These are phyloP conservation scores for Boletus insuetus DNA, from an alignment of 768 basidiomycete genomes.

Conservation along the genomic window DNA sequence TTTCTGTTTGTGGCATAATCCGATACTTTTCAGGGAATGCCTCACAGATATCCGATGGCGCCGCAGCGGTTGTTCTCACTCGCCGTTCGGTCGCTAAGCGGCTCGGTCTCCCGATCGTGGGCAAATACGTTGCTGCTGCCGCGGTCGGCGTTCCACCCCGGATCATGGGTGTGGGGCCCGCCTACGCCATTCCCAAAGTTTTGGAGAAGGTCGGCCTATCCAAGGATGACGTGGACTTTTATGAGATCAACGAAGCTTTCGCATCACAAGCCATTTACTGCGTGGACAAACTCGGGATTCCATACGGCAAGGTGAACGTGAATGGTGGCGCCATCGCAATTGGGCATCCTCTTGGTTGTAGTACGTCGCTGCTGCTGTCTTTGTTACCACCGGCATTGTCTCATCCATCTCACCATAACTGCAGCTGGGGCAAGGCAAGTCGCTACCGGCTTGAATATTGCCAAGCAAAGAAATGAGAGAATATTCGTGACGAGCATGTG, in stretches of 20 bases:
- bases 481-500: slow-evolving; percentile 92
- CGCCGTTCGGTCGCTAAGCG: slow-evolving; percentile 77
- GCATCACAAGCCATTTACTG: slow-evolving; percentile 79
- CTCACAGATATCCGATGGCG: slow-evolving; percentile 89
- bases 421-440: slow-evolving; percentile 83
- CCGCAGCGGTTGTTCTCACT: slow-evolving; percentile 83
- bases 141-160: slow-evolving; percentile 80
- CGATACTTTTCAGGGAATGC: slow-evolving; percentile 55
- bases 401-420: slow-evolving; percentile 5
- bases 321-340: slow-evolving; percentile 88
- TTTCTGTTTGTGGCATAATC: slow-evolving; percentile 1
- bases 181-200: slow-evolving; percentile 77
- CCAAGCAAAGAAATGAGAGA: slow-evolving; percentile 71
- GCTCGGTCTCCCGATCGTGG: slow-evolving; percentile 82
- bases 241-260: slow-evolving; percentile 91
- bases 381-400: neutral
- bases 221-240: slow-evolving; percentile 80
- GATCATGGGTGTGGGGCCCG: slow-evolving; percentile 92
- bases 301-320: slow-evolving; percentile 78
- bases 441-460: slow-evolving; percentile 78
- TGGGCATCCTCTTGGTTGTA: slow-evolving; percentile 86
- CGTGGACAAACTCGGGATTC: slow-evolving; percentile 66
- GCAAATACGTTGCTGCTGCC: slow-evolving; percentile 74
- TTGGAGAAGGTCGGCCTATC: slow-evolving; percentile 65
- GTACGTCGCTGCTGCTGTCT: slow-evolving; percentile 41